Conservation (phyloP, 352 stramenopile genomes). For the Pythium volutum region DNA sequence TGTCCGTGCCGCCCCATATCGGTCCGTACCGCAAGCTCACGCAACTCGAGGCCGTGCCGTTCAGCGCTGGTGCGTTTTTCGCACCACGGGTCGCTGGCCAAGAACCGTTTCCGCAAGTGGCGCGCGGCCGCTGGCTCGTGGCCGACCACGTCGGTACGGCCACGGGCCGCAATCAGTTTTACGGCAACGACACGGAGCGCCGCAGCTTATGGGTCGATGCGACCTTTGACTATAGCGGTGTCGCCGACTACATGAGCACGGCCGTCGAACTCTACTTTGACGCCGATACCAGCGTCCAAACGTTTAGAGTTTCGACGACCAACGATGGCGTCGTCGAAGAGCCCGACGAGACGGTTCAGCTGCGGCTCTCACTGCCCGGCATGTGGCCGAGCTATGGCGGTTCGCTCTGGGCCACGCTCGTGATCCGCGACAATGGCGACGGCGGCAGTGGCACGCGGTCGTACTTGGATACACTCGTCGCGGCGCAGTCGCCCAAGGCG, state of each 20-base stretch:
- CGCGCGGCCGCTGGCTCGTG: slow-evolving; percentile 51
- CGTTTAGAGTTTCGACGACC: slow-evolving; percentile 84
- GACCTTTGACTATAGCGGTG: slow-evolving; percentile 87
- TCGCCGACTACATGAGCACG: slow-evolving; percentile 86
- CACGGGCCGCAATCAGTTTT: slow-evolving; percentile 87
- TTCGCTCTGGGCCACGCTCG: slow-evolving; percentile 82
- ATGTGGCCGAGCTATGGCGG: slow-evolving; percentile 90
- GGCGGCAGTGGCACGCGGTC: slow-evolving; percentile 75
- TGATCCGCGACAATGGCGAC: slow-evolving; percentile 91
- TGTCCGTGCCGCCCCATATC: slow-evolving; percentile 36
- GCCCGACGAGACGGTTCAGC: slow-evolving; percentile 87
- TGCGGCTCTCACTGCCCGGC: slow-evolving; percentile 90
- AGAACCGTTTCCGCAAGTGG: slow-evolving; percentile 74
- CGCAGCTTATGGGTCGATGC: slow-evolving; percentile 75
- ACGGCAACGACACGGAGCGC: slow-evolving; percentile 74
- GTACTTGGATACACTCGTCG: slow-evolving; percentile 58
- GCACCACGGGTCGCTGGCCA: slow-evolving; percentile 54
- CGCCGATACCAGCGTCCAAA: slow-evolving; percentile 36
- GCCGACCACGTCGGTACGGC: slow-evolving; percentile 78
- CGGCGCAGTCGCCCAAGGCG: slow-evolving; percentile 16
- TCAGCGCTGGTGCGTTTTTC: slow-evolving; percentile 43
- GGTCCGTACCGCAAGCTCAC: slow-evolving; percentile 63
- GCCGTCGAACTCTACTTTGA: slow-evolving; percentile 68
- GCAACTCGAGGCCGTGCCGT: slow-evolving; percentile 54
- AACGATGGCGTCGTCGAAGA: slow-evolving; percentile 90